These are phyloP conservation scores for Casaregolazyma suthepensis DNA, from an alignment of 1,139 yeast species.

Conservation along the genomic window DNA sequence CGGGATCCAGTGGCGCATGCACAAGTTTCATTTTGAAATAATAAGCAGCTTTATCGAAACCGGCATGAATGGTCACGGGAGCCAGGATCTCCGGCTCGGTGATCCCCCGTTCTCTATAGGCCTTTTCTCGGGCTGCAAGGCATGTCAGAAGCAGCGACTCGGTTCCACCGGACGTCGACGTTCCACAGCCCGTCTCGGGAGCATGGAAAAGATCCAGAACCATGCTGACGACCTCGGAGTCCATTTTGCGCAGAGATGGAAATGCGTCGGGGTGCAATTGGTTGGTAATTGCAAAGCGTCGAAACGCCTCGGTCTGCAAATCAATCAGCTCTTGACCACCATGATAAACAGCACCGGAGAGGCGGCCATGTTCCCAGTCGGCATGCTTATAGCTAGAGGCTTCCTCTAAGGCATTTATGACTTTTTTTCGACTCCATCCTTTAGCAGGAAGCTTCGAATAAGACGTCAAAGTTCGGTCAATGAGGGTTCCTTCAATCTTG, in stretches of 20 bases:
- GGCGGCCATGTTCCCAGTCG: conserved; percentile 77
- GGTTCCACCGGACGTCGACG: conserved; percentile 96
- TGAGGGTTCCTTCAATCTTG: conserved; percentile 49
- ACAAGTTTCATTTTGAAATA: conserved; percentile 84
- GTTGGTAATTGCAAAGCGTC: conserved; percentile 76
- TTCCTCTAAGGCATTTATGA: conserved; percentile 42
- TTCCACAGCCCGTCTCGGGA: conserved; percentile 66
- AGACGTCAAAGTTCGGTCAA: conserved; percentile 49
- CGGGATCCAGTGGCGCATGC: conserved; percentile 71
- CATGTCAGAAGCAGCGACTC: conserved; percentile 85
- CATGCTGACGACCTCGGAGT: conserved; percentile 91
- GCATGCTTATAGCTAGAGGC: conserved; percentile 48
- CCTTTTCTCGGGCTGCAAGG: conserved; percentile 69
- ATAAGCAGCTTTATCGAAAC: conserved; percentile 87
- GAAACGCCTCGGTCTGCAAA: conserved; percentile 72
- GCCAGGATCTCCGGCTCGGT: conserved; percentile 81
- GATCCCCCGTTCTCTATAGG: conserved; percentile 57
- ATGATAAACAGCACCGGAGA: conserved; percentile 95
- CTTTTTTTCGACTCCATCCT: conserved; percentile 46
- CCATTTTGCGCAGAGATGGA: conserved; percentile 96
- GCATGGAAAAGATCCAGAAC: conserved; percentile 75
- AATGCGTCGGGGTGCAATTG: conserved; percentile 96
- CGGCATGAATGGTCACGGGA: conserved; percentile 90
- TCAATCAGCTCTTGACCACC: conserved; percentile 74
- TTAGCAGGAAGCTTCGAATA: conserved; percentile 48